Evolutionary conservation across 2,329 filamentous ascomycete species (phyloP).

Genomic region (Pseudogymnoascus sp.): DNA sequence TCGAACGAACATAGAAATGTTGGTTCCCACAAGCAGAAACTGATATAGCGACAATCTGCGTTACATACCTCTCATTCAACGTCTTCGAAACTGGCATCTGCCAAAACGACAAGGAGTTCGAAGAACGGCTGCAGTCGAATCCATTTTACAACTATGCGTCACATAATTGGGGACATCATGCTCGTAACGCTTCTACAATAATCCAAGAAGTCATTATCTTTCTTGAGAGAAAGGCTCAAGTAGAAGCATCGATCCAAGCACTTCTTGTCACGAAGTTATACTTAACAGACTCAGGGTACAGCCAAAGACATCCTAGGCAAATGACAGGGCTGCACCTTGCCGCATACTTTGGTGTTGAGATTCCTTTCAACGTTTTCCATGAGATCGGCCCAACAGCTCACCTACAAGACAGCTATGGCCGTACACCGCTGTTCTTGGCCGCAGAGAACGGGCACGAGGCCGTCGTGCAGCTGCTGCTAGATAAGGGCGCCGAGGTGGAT

Average conservation of each 20-base stretch:
- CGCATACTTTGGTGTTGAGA: constrained; percentile 20
- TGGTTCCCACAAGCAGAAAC: constrained; percentile 11
- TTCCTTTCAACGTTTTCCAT: neutral
- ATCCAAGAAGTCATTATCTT: constrained; percentile 15
- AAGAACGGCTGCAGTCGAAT: constrained; percentile 17
- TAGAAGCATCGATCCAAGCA: constrained; percentile 17
- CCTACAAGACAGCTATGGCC: constrained; percentile 21
- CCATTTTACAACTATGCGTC: constrained; percentile 26
- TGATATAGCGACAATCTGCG: constrained; percentile 14
- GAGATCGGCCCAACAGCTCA: neutral
- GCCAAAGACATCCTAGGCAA: constrained; percentile 10
- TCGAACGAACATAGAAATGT: constrained; percentile 21
- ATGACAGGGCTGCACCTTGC: constrained; percentile 21
- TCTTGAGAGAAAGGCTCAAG: constrained; percentile 13
- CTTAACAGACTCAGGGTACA: neutral
- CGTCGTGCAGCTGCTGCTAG: too few relatives aligned
- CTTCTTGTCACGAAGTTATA: constrained; percentile 11
- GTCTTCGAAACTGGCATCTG: constrained; percentile 17
- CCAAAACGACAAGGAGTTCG: constrained; percentile 13
- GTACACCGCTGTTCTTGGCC: too few relatives aligned
- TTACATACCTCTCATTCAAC: constrained; percentile 21
- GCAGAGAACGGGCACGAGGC: too few relatives aligned
- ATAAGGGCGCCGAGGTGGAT: too few relatives aligned
- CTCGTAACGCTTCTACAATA: constrained; percentile 10
- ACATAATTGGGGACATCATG: constrained; percentile 27